A percentile compares a stretch with the other conserved stretches of the same genome.
Evolutionary conservation across 2,329 filamentous ascomycete genomes (phyloP).

Genomic region (Stylonectria norvegica): DNA sequence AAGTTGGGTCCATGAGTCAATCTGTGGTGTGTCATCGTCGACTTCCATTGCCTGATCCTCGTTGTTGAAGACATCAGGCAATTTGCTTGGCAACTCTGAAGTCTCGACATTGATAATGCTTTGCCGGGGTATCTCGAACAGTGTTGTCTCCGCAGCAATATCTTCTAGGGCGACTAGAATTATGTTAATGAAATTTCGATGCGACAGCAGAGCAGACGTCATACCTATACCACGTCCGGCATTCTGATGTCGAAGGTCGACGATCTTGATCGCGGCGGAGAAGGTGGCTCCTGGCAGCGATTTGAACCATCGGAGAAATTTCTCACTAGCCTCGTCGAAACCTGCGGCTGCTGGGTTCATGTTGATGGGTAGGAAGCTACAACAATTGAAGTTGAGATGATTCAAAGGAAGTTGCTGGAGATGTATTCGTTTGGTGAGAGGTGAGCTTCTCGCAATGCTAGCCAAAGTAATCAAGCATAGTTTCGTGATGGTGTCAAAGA

Average conservation of each 20-base stretch:
- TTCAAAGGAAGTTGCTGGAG: no score
- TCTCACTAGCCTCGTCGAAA: constrained; percentile 43
- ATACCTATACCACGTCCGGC: constrained; percentile 56
- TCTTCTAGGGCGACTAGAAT: constrained; percentile 72
- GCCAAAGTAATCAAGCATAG: no score
- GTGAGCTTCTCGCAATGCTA: no score
- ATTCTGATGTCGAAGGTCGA: constrained; percentile 47
- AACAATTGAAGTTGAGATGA: constrained; percentile 1
- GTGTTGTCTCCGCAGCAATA: constrained; percentile 69
- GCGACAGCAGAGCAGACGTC: constrained; percentile 9
- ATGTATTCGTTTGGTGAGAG: no score
- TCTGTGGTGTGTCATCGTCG: constrained; percentile 35
- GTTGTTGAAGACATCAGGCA: constrained; percentile 51
- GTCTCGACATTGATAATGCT: constrained; percentile 70
- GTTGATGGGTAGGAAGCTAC: constrained; percentile 1
- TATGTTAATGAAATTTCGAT: background rate
- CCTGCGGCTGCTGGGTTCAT: constrained; percentile 19
- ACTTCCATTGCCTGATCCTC: constrained; percentile 36
- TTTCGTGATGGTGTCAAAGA: no score
- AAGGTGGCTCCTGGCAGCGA: constrained; percentile 51
- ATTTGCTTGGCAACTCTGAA: constrained; percentile 59
- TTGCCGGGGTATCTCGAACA: constrained; percentile 75
- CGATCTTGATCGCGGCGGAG: constrained; percentile 49
- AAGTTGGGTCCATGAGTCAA: constrained; percentile 54
- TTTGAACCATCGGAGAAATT: constrained; percentile 55